phyloP scores from a whole-genome alignment of 75 land plant species.

The Cunninghamia lanceolata region DNA sequence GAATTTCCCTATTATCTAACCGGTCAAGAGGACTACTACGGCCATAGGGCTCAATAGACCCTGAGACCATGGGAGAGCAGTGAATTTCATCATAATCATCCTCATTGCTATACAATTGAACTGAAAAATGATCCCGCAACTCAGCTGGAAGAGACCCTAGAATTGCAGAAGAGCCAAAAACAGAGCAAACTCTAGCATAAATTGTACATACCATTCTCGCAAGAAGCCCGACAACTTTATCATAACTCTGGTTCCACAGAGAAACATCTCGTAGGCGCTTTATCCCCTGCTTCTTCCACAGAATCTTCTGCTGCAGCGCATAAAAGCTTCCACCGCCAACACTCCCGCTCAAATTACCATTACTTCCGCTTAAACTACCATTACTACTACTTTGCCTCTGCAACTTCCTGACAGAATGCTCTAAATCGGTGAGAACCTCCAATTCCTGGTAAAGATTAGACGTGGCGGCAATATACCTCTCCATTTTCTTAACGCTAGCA shows the following conservation, averaged over 20 bases:
- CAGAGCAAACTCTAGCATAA: constrained; percentile 37
- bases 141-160: constrained; percentile 2
- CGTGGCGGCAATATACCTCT: constrained; percentile 41
- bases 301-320: constrained; percentile 54
- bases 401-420: constrained; percentile 51
- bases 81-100: constrained; percentile 22
- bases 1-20: constrained; percentile 12
- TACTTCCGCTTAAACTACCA: neutral
- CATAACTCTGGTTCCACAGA: constrained; percentile 56
- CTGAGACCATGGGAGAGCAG: constrained; percentile 24
- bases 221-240: constrained; percentile 50
- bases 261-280: constrained; percentile 45
- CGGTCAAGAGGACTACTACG: constrained; percentile 8
- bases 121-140: constrained; percentile 21
- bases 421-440: constrained; percentile 67
- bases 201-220: constrained; percentile 56
- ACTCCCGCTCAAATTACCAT: constrained; percentile 1
- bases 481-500: constrained; percentile 76
- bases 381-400: constrained; percentile 7
- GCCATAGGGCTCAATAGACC: neutral
- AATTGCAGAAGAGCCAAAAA: constrained; percentile 41
- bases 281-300: constrained; percentile 67
- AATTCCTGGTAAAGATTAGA: constrained; percentile 59
- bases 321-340: constrained; percentile 7
- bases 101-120: constrained; percentile 19